These are phyloP conservation scores for Gymnopilus dilepis DNA, from an alignment of 768 basidiomycete genomes.

Conservation along the genomic window DNA sequence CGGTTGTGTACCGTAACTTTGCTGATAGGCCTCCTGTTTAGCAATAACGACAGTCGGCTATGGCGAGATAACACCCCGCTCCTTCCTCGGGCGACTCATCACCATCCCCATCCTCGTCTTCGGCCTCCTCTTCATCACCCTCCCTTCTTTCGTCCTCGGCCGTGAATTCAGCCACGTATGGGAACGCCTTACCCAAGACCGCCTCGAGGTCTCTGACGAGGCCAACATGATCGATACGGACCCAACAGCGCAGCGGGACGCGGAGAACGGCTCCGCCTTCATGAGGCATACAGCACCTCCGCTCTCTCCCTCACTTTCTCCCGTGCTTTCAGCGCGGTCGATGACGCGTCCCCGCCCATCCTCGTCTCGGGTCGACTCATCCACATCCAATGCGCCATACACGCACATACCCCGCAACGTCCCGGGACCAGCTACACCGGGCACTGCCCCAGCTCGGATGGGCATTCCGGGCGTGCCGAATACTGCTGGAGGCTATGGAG, in stretches of 20 bases:
- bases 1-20: background rate
- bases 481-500: too few relatives aligned
- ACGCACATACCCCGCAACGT: slow-evolving; percentile 20
- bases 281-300: background rate
- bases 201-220: background rate
- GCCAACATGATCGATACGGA: too few relatives aligned
- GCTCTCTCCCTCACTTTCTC: background rate
- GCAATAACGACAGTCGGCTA: slow-evolving; percentile 92
- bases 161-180: slow-evolving; percentile 91
- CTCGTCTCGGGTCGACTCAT: slow-evolving; percentile 14
- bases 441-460: background rate
- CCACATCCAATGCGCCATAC: slow-evolving; percentile 18
- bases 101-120: slow-evolving; percentile 88
- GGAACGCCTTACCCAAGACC: slow-evolving; percentile 72
- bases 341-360: background rate
- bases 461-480: background rate
- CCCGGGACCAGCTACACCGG: background rate
- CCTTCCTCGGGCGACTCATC: slow-evolving; percentile 84
- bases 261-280: background rate
- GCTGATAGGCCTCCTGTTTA: slow-evolving; percentile 30
- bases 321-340: background rate
- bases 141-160: slow-evolving; percentile 91
- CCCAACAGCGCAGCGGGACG: background rate
- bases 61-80: slow-evolving; percentile 89
- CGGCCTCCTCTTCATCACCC: slow-evolving; percentile 86